Conservation (phyloP, 495 filamentous ascomycete genomes). For the Parathielavia hyrcaniae region DNA sequence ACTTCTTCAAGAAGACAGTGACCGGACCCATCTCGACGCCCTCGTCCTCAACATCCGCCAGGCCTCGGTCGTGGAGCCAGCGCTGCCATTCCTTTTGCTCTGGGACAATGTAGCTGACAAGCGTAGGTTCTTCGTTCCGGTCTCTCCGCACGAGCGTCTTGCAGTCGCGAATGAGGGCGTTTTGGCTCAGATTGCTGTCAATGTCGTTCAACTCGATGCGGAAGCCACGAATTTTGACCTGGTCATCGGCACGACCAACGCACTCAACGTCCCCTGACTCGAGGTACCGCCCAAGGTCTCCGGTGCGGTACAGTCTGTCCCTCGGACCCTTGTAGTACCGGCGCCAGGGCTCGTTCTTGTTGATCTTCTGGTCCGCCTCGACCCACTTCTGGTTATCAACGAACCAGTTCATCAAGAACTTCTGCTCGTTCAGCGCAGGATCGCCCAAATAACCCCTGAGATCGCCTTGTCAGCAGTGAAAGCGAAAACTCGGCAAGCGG, state of each 20-base stretch:
- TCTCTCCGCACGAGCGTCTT: conserved; percentile 82
- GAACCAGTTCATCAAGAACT: conserved; percentile 90
- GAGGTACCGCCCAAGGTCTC: conserved; percentile 72
- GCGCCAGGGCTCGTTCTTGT: conserved; percentile 62
- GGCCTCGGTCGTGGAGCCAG: conserved; percentile 55
- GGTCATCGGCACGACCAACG: conserved; percentile 75
- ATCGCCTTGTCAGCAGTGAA: not conserved
- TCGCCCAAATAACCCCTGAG: conserved; percentile 64
- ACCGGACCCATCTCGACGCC: conserved; percentile 42
- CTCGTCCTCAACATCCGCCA: conserved; percentile 46
- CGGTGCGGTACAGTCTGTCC: conserved; percentile 79
- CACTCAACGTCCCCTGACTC: conserved; percentile 68
- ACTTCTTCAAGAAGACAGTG: conserved; percentile 50
- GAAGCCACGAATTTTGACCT: conserved; percentile 95
- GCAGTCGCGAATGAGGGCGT: conserved; percentile 77
- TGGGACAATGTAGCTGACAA: conserved; percentile 90
- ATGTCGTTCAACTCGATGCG: conserved; percentile 93
- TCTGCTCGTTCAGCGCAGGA: conserved; percentile 61
- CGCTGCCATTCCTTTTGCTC: conserved; percentile 64
- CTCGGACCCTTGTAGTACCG: conserved; percentile 74
- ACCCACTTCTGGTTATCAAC: conserved; percentile 69
- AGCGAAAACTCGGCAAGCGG: not conserved
- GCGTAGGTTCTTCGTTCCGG: conserved; percentile 79
- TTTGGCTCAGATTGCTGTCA: conserved; percentile 72
- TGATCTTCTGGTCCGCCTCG: conserved; percentile 52